Evolutionary conservation across 2,329 filamentous ascomycete genomes (phyloP).

Genomic region (Cordyceps sp.): DNA sequence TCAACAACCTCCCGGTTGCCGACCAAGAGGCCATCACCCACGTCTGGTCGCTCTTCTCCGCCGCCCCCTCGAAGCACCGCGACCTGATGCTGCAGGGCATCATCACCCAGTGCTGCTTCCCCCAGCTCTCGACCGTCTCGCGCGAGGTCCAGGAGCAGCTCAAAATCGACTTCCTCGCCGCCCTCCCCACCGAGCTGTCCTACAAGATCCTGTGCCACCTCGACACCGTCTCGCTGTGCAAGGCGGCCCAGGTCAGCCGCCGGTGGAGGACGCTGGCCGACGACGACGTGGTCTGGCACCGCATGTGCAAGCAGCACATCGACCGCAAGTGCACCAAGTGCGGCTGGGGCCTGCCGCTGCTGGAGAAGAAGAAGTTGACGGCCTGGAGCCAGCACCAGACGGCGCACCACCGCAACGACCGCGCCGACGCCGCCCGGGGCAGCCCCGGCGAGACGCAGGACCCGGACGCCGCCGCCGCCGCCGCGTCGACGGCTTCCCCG

Average conservation of each 20-base stretch:
- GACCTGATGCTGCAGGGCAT: slow-evolving; percentile 95
- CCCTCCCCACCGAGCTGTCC: slow-evolving; percentile 75
- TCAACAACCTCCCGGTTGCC: slow-evolving; percentile 62
- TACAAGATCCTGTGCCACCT: slow-evolving; percentile 89
- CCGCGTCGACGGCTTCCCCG: slow-evolving; percentile 10
- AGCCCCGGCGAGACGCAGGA: slow-evolving; percentile 6
- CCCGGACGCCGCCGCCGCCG: slow-evolving; percentile 5
- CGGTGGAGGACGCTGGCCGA: slow-evolving; percentile 84
- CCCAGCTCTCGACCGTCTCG: slow-evolving; percentile 85
- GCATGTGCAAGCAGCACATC: slow-evolving; percentile 96
- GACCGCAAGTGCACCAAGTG: slow-evolving; percentile 89
- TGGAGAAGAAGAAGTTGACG: slow-evolving; percentile 76
- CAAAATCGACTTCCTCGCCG: slow-evolving; percentile 89
- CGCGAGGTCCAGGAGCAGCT: slow-evolving; percentile 85
- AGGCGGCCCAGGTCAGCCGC: slow-evolving; percentile 83
- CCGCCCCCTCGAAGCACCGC: slow-evolving; percentile 81
- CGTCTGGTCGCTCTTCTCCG: slow-evolving; percentile 95
- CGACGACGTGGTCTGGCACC: slow-evolving; percentile 91
- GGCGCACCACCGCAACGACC: slow-evolving; percentile 5
- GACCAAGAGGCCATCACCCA: slow-evolving; percentile 95
- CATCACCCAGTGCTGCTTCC: slow-evolving; percentile 92
- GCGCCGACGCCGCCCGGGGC: slow-evolving; percentile 4
- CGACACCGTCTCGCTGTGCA: slow-evolving; percentile 87
- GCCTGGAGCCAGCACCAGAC: slow-evolving; percentile 70
- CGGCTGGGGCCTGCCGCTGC: slow-evolving; percentile 79